Conservation (phyloP, 768 basidiomycete genomes). For the Agrocybe chaxingu region DNA sequence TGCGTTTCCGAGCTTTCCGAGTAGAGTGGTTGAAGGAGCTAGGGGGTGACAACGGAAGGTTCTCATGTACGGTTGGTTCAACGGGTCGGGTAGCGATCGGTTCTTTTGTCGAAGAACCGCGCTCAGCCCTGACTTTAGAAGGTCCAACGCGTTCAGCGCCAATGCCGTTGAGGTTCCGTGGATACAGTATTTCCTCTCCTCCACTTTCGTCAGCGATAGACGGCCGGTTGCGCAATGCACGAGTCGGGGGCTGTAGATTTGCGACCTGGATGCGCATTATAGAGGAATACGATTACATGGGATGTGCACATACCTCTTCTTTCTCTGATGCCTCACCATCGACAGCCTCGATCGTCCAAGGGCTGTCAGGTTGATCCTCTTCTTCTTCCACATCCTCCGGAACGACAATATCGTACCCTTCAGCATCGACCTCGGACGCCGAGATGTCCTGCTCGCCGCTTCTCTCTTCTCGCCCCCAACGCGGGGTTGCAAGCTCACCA, state of each 20-base stretch:
- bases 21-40: constrained; percentile 55
- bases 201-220: constrained; percentile 84
- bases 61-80: constrained; percentile 22
- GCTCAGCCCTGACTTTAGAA: constrained; percentile 28
- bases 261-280: constrained; percentile 28
- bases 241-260: constrained; percentile 41
- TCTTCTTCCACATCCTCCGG: constrained; percentile 33
- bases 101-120: constrained; percentile 13
- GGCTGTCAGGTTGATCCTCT: constrained; percentile 71
- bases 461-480: constrained; percentile 67
- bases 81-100: constrained; percentile 29
- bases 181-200: constrained; percentile 87
- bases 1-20: constrained; percentile 67
- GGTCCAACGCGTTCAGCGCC: constrained; percentile 28
- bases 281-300: constrained; percentile 9
- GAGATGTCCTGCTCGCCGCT: constrained; percentile 14
- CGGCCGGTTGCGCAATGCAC: constrained; percentile 53
- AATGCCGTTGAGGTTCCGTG: constrained; percentile 47
- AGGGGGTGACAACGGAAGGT: constrained; percentile 49
- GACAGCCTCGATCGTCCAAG: constrained; percentile 86
- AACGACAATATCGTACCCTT: constrained; percentile 40
- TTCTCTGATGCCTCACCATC: constrained; percentile 75
- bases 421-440: constrained; percentile 24
- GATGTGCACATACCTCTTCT: constrained; percentile 52
- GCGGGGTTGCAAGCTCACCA: constrained; percentile 94